Evolutionary conservation across 305 asterid species (phyloP).

Genomic region (Fraxinus ornus): DNA sequence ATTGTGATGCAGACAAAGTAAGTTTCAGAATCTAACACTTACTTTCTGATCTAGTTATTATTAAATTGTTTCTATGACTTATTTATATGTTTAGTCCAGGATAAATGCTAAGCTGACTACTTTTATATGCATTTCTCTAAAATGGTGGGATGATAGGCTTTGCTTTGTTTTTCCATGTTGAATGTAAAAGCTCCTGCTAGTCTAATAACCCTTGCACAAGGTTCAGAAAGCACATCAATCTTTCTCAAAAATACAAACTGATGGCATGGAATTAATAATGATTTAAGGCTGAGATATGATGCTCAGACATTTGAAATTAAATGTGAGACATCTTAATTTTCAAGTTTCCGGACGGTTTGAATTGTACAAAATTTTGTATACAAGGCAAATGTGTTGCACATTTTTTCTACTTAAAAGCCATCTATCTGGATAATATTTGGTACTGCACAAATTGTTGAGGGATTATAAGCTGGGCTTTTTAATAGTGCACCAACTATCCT

Average conservation of each 20-base stretch:
- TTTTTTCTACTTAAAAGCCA: not conserved
- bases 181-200: not conserved
- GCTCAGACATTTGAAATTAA: not conserved
- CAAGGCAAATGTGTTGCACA: not conserved
- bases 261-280: not conserved
- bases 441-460: not conserved
- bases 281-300: not conserved
- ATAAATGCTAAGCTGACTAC: conserved; percentile 10
- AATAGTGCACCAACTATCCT: not conserved
- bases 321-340: not conserved
- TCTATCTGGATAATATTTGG: not conserved
- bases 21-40: conserved; percentile 23
- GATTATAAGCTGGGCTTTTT: not conserved
- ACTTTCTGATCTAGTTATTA: not conserved
- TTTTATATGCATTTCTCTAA: conserved; percentile 6
- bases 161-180: not conserved
- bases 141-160: conserved; percentile 5
- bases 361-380: not conserved
- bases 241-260: not conserved
- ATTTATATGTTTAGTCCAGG: not conserved
- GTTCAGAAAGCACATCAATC: not conserved
- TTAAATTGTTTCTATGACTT: not conserved
- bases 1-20: conserved; percentile 92
- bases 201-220: not conserved
- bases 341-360: not conserved